These are phyloP conservation scores for Carex pumila DNA, from an alignment of 176 grass and related monocot genomes.

Conservation along the genomic window DNA sequence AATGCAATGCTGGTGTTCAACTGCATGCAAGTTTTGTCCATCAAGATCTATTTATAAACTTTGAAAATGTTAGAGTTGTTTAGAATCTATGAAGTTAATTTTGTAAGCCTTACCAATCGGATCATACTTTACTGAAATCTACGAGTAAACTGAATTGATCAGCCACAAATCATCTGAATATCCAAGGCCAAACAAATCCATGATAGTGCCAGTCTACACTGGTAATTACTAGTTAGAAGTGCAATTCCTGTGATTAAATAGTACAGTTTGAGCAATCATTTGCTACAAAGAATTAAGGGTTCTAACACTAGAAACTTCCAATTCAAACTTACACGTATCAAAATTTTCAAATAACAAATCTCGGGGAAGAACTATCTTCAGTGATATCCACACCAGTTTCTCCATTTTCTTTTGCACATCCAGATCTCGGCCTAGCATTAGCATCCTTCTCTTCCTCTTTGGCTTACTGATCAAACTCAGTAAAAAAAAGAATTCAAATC, in stretches of 20 bases:
- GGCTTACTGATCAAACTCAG: background rate
- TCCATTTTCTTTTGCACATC: conserved; percentile 27
- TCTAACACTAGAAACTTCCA: background rate
- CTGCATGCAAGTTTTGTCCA: background rate
- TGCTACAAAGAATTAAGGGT: background rate
- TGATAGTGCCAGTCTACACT: background rate
- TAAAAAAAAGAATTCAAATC: background rate
- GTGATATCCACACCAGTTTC: conserved; percentile 29
- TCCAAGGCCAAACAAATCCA: background rate
- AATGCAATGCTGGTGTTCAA: background rate
- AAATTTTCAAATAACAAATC: conserved; percentile 32
- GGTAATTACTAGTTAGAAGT: background rate
- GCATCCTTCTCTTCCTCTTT: conserved; percentile 50
- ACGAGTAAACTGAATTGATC: too few species aligned
- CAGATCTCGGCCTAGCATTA: conserved; percentile 23
- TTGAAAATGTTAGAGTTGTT: background rate
- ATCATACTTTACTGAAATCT: background rate
- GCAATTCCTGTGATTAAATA: background rate
- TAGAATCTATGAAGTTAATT: background rate
- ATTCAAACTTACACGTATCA: background rate
- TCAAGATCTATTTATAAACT: background rate
- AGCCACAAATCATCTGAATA: too few species aligned
- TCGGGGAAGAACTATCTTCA: conserved; percentile 41
- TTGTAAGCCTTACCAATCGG: background rate
- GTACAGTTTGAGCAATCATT: background rate